Percentiles rank a stretch among this genome's conserved stretches.
Evolutionary conservation across 768 basidiomycete species (phyloP).

Genomic region (Russula ochroleuca): DNA sequence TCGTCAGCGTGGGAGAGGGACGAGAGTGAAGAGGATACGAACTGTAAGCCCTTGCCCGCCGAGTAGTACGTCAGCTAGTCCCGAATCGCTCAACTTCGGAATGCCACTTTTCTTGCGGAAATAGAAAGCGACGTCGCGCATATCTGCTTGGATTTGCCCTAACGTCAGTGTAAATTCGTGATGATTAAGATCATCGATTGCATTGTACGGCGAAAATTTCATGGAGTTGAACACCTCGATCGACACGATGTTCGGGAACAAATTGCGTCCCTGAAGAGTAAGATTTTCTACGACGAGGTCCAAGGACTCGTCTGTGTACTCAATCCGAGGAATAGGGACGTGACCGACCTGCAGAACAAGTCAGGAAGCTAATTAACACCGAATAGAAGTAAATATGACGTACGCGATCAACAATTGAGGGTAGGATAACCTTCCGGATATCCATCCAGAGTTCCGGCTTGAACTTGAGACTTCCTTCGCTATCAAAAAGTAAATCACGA

Average conservation of each 20-base stretch:
- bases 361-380: background rate
- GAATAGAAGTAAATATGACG: slow-evolving; percentile 24
- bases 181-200: slow-evolving; percentile 49
- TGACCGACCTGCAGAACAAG: slow-evolving; percentile 53
- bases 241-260: slow-evolving; percentile 77
- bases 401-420: slow-evolving; percentile 70
- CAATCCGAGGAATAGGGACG: slow-evolving; percentile 87
- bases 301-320: slow-evolving; percentile 82
- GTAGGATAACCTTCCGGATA: slow-evolving; percentile 76
- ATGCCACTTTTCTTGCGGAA: slow-evolving; percentile 83
- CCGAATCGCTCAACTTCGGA: slow-evolving; percentile 74
- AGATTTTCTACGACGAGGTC: slow-evolving; percentile 95
- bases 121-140: slow-evolving; percentile 91
- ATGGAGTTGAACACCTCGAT: slow-evolving; percentile 77
- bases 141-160: slow-evolving; percentile 86
- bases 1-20: background rate
- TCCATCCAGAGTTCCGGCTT: slow-evolving; percentile 89
- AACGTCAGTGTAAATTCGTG: slow-evolving; percentile 76
- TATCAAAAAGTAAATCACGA: slow-evolving; percentile 75
- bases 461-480: slow-evolving; percentile 80
- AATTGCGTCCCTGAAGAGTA: slow-evolving; percentile 78
- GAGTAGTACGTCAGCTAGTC: slow-evolving; percentile 79
- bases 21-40: slow-evolving; percentile 28
- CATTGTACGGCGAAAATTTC: slow-evolving; percentile 78
- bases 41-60: slow-evolving; percentile 79